A percentile compares a stretch with the other conserved stretches of the same genome.
Evolutionary conservation across 2,329 filamentous ascomycete species (phyloP).

Genomic region (Trichoderma guizhouense): DNA sequence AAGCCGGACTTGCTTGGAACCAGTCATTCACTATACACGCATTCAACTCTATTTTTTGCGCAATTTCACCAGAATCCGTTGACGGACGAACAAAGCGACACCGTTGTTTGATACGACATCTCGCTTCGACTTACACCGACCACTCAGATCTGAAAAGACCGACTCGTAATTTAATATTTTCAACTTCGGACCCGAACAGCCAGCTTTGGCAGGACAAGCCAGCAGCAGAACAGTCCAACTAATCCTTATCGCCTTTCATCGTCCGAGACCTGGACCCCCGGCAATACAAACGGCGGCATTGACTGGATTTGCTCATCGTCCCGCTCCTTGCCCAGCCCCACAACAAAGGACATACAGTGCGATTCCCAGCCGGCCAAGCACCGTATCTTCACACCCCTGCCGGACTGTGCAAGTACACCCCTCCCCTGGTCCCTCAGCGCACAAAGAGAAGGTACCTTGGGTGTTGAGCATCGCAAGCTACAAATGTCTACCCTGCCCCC

Average conservation of each 20-base stretch:
- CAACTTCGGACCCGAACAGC: not conserved
- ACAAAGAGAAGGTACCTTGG: slow-evolving; percentile 19
- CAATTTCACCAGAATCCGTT: slow-evolving; percentile 23
- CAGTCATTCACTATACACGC: slow-evolving; percentile 41
- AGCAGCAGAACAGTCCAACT: not conserved
- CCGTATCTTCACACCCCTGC: slow-evolving; percentile 10
- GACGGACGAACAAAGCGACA: slow-evolving; percentile 20
- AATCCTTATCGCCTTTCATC: slow-evolving; percentile 20
- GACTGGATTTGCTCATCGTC: slow-evolving; percentile 25
- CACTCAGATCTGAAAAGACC: slow-evolving; percentile 27
- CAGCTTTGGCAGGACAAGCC: slow-evolving; percentile 13
- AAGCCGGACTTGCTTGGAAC: slow-evolving; percentile 60
- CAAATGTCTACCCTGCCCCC: slow-evolving; percentile 67
- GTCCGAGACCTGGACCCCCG: slow-evolving; percentile 25
- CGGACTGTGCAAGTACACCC: slow-evolving; percentile 23
- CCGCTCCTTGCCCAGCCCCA: slow-evolving; percentile 30
- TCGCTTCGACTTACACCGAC: slow-evolving; percentile 24
- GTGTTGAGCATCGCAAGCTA: slow-evolving; percentile 32
- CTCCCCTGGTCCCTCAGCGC: slow-evolving; percentile 26
- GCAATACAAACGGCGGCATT: slow-evolving; percentile 13
- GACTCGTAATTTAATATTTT: slow-evolving; percentile 32
- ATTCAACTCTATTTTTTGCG: slow-evolving; percentile 23
- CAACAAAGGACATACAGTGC: slow-evolving; percentile 11
- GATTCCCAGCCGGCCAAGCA: not conserved
- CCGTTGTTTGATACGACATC: slow-evolving; percentile 30